Evolutionary conservation across 805 yeast genomes (phyloP).

Genomic region (Ogataea salicorniae): DNA sequence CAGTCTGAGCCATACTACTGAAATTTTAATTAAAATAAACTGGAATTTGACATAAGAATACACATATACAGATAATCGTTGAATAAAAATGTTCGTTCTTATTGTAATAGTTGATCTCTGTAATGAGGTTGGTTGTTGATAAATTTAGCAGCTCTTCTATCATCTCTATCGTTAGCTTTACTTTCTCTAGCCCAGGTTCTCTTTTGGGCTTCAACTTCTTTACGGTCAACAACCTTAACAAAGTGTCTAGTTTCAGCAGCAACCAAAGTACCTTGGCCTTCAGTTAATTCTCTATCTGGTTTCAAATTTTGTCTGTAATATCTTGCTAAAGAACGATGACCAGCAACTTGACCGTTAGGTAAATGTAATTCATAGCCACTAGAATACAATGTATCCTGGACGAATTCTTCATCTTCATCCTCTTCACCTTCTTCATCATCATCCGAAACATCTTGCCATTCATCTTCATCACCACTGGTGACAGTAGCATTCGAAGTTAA

Average conservation of each 20-base stretch:
- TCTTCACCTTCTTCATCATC: conserved; percentile 19
- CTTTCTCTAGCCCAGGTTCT: conserved; percentile 59
- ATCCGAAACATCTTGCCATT: conserved; percentile 30
- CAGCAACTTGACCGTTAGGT: conserved; percentile 74
- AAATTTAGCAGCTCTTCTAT: conserved; percentile 56
- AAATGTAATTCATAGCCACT: conserved; percentile 60
- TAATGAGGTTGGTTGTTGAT: conserved; percentile 81
- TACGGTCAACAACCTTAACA: conserved; percentile 35
- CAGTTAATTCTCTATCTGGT: conserved; percentile 46
- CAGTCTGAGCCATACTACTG: too few species aligned
- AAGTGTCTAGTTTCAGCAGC: conserved; percentile 68
- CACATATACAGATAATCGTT: too few species aligned
- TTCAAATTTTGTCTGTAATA: conserved; percentile 63
- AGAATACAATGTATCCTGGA: conserved; percentile 28
- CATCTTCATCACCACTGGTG: conserved; percentile 30
- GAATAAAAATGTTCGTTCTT: neutral
- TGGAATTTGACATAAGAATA: too few species aligned
- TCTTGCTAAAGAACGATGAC: conserved; percentile 73
- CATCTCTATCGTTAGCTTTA: conserved; percentile 44
- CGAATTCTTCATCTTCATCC: conserved; percentile 29
- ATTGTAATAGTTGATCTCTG: conserved; percentile 64
- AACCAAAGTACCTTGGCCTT: conserved; percentile 69
- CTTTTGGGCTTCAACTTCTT: conserved; percentile 39
- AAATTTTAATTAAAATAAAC: too few species aligned
- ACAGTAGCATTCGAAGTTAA: conserved; percentile 26